Percentiles rank a stretch among this genome's conserved stretches.
Conservation (phyloP, 805 yeast genomes). For the Maudiozyma pseudohumilis region DNA sequence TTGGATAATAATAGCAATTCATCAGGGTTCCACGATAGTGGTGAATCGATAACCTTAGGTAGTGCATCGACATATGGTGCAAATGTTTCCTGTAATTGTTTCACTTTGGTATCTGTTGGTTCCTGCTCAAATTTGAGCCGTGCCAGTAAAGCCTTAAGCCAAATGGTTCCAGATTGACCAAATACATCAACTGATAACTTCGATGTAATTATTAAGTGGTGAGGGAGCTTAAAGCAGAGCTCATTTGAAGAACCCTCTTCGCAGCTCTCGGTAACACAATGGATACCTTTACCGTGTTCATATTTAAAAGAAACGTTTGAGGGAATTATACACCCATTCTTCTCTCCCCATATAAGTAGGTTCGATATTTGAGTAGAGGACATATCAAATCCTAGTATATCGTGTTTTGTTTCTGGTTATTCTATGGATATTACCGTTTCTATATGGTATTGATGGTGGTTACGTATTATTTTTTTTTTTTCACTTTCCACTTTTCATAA, state of each 20-base stretch:
- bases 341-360: slow-evolving; percentile 31
- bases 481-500: too few species aligned
- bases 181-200: slow-evolving; percentile 19
- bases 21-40: slow-evolving; percentile 49
- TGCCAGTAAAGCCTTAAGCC: slow-evolving; percentile 33
- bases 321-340: slow-evolving; percentile 30
- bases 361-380: background rate
- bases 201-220: slow-evolving; percentile 22
- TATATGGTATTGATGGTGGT: too few species aligned
- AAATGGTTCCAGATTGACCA: slow-evolving; percentile 24
- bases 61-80: slow-evolving; percentile 41
- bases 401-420: too few species aligned
- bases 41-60: slow-evolving; percentile 42
- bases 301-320: slow-evolving; percentile 28
- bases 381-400: too few species aligned
- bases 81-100: slow-evolving; percentile 18
- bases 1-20: slow-evolving; percentile 49
- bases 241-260: slow-evolving; percentile 18
- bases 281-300: slow-evolving; percentile 30
- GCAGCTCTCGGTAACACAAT: slow-evolving; percentile 3
- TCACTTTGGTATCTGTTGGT: slow-evolving; percentile 2
- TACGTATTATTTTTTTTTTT: too few species aligned
- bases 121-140: slow-evolving; percentile 32
- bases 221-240: slow-evolving; percentile 25
- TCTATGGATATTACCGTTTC: too few species aligned